phyloP scores from a whole-genome alignment of 2,329 filamentous ascomycete species.

The Capronia coronata region DNA sequence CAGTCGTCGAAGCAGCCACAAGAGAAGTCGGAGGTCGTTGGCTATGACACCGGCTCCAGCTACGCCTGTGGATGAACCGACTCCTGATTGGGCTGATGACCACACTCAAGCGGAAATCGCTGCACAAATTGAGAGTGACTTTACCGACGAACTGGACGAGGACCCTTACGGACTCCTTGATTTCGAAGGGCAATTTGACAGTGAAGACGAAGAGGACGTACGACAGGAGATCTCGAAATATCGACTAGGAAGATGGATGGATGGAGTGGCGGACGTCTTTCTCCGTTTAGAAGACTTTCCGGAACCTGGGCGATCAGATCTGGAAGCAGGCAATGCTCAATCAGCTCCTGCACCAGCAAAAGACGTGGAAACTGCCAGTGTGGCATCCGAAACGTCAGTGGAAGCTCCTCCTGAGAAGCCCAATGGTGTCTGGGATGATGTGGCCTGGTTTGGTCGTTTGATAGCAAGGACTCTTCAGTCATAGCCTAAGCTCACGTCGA shows the following conservation, averaged over 20 bases:
- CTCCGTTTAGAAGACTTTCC: slow-evolving; percentile 25
- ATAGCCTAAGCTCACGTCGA: slow-evolving; percentile 12
- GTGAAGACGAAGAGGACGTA: slow-evolving; percentile 47
- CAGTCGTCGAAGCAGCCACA: slow-evolving; percentile 30
- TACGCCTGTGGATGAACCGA: slow-evolving; percentile 17
- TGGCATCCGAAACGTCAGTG: slow-evolving; percentile 14
- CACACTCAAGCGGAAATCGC: slow-evolving; percentile 28
- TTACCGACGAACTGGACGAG: slow-evolving; percentile 22
- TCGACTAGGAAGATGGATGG: slow-evolving; percentile 52
- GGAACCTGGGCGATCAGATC: slow-evolving; percentile 1
- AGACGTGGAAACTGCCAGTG: slow-evolving; percentile 6
- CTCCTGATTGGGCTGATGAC: slow-evolving; percentile 27
- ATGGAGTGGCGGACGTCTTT: slow-evolving; percentile 47
- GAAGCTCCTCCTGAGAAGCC: slow-evolving; percentile 24
- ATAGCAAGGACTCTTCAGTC: slow-evolving; percentile 22
- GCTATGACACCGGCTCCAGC: slow-evolving; percentile 33
- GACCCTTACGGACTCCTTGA: slow-evolving; percentile 28
- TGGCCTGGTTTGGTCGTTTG: slow-evolving; percentile 26
- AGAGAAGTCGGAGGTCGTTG: slow-evolving; percentile 34
- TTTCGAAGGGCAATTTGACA: slow-evolving; percentile 31
- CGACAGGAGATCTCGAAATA: slow-evolving; percentile 49
- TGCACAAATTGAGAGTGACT: slow-evolving; percentile 21
- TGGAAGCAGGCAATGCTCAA: slow-evolving; percentile 5
- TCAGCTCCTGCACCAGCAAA: background rate
- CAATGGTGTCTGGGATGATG: slow-evolving; percentile 26